Percentiles rank a stretch among this genome's conserved stretches.
Evolutionary conservation across 768 basidiomycete genomes (phyloP).

Genomic region (Clavulina sp.): DNA sequence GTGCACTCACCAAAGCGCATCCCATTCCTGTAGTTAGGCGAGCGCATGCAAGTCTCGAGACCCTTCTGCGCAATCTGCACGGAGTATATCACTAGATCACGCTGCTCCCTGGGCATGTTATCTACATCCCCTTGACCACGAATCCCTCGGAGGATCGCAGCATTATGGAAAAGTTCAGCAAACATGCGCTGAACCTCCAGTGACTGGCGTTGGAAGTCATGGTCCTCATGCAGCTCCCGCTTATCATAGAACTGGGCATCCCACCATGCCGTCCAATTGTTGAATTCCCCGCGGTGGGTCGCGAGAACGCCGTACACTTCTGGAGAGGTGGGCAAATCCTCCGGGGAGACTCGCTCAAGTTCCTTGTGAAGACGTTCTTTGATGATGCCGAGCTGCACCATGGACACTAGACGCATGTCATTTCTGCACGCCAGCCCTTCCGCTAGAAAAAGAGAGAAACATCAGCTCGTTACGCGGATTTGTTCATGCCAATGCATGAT

Average conservation of each 20-base stretch:
- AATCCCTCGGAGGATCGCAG: slow-evolving; percentile 66
- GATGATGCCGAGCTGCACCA: slow-evolving; percentile 81
- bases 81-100: slow-evolving; percentile 62
- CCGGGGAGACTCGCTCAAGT: slow-evolving; percentile 40
- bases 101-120: slow-evolving; percentile 62
- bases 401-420: slow-evolving; percentile 88
- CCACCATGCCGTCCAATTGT: slow-evolving; percentile 67
- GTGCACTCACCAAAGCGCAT: slow-evolving; percentile 60
- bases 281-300: slow-evolving; percentile 60
- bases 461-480: neutral
- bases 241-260: slow-evolving; percentile 38
- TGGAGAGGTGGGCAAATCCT: slow-evolving; percentile 49
- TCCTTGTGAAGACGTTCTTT: slow-evolving; percentile 75
- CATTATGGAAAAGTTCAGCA: slow-evolving; percentile 71
- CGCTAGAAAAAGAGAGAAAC: neutral
- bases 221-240: slow-evolving; percentile 36
- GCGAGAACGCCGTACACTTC: slow-evolving; percentile 54
- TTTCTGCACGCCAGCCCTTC: slow-evolving; percentile 67
- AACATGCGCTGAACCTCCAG: slow-evolving; percentile 75
- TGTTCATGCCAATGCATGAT: no score
- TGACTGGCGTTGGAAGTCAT: slow-evolving; percentile 79
- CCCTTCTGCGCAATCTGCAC: slow-evolving; percentile 68
- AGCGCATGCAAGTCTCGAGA: slow-evolving; percentile 71
- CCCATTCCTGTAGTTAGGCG: slow-evolving; percentile 70
- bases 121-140: slow-evolving; percentile 74